A percentile compares a stretch with the other conserved stretches of the same genome.
Evolutionary conservation across 257 asterid genomes (phyloP).

Genomic region (Nicotiana noctiflora): DNA sequence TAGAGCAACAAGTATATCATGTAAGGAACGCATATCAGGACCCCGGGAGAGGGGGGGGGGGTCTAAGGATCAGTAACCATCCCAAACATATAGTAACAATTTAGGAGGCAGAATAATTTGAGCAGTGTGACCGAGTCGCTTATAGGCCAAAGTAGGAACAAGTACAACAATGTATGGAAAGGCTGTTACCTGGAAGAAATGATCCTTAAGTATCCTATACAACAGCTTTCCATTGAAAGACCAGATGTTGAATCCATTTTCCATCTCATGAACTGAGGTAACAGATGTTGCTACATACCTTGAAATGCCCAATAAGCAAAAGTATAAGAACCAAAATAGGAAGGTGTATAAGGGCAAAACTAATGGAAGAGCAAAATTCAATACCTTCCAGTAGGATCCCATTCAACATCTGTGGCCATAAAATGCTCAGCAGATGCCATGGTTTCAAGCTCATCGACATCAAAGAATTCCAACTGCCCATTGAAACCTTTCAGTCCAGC

Average conservation of each 20-base stretch:
- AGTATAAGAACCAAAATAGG: background rate
- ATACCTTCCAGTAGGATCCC: slow-evolving; percentile 99
- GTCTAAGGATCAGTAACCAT: background rate
- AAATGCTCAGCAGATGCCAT: slow-evolving; percentile 85
- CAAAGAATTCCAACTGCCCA: slow-evolving; percentile 87
- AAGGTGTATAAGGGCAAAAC: background rate
- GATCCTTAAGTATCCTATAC: slow-evolving; percentile 77
- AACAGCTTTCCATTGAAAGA: slow-evolving; percentile 79
- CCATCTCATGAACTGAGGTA: slow-evolving; percentile 99
- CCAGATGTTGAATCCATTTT: slow-evolving; percentile 90
- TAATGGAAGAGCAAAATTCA: background rate
- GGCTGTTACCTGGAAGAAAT: slow-evolving; percentile 73
- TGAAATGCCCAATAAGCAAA: background rate
- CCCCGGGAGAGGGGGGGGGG: background rate
- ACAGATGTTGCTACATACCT: slow-evolving; percentile 93
- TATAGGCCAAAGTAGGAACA: background rate
- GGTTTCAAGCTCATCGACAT: slow-evolving; percentile 96
- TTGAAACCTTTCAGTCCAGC: slow-evolving; percentile 86
- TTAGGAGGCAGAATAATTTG: background rate
- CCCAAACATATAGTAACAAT: background rate
- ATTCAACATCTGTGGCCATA: slow-evolving; percentile 95
- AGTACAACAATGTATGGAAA: background rate
- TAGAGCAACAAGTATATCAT: background rate
- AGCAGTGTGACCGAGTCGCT: background rate
- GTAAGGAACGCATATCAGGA: background rate